Percentiles rank a stretch among this genome's conserved stretches.
These are phyloP conservation scores for Volvox reticuliferus DNA, from an alignment of 139 green algal genomes.

Conservation along the genomic window DNA sequence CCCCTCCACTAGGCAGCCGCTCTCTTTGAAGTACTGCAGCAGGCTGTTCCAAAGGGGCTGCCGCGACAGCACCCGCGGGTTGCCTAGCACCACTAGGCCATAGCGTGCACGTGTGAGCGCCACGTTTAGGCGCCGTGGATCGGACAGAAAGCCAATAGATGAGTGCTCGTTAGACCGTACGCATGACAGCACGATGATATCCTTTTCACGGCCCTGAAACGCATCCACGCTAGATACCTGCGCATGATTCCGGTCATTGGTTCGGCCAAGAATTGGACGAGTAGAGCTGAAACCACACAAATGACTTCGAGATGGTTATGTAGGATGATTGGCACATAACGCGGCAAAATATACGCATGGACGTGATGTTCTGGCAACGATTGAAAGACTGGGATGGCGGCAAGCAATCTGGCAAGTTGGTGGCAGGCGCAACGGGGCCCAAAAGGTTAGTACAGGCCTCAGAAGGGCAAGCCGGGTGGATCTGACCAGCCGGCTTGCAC, in stretches of 20 bases:
- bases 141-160: slow-evolving; percentile 96
- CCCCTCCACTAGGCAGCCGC: slow-evolving; percentile 92
- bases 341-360: no score
- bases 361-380: no score
- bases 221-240: slow-evolving; percentile 85
- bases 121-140: slow-evolving; percentile 96
- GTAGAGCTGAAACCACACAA: no score
- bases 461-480: no score
- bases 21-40: slow-evolving; percentile 92
- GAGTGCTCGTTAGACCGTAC: slow-evolving; percentile 96
- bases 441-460: no score
- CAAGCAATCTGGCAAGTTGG: no score
- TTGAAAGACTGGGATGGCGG: no score
- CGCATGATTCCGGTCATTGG: background rate
- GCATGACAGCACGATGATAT: slow-evolving; percentile 98
- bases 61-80: slow-evolving; percentile 80
- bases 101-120: slow-evolving; percentile 92
- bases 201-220: slow-evolving; percentile 98
- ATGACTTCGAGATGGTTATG: no score
- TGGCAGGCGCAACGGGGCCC: no score
- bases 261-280: no score
- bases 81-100: slow-evolving; percentile 94
- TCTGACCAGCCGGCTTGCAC: no score
- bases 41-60: slow-evolving; percentile 93
- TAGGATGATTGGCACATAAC: no score